These are phyloP conservation scores for Euphorbia pulcherrima DNA, from an alignment of 345 rosid genomes.

Conservation along the genomic window DNA sequence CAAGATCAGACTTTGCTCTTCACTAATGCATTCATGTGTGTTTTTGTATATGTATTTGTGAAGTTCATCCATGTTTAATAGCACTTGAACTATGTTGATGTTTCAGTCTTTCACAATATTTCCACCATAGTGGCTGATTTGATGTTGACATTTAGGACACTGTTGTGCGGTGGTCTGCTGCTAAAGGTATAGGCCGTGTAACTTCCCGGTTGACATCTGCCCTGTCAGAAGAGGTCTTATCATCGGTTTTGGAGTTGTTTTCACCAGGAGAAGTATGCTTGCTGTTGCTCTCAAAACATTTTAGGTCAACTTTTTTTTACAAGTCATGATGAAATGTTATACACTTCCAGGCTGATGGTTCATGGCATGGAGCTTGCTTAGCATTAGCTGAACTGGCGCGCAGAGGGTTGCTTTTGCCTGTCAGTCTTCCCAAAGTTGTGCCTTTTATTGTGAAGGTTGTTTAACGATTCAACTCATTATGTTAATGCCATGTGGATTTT, in stretches of 20 bases:
- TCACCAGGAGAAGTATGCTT: slow-evolving; percentile 77
- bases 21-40: background rate
- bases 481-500: background rate
- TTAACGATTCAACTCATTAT: background rate
- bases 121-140: slow-evolving; percentile 18
- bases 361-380: slow-evolving; percentile 99
- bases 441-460: slow-evolving; percentile 85
- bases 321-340: slow-evolving; percentile 16
- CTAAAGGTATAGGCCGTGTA: slow-evolving; percentile 91
- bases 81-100: background rate
- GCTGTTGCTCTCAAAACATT: slow-evolving; percentile 8
- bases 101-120: background rate
- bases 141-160: slow-evolving; percentile 60
- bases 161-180: slow-evolving; percentile 99
- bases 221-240: slow-evolving; percentile 82
- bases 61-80: background rate
- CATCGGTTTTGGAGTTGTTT: slow-evolving; percentile 84
- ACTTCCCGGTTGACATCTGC: slow-evolving; percentile 74
- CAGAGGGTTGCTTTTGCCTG: slow-evolving; percentile 90
- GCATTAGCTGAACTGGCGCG: slow-evolving; percentile 92
- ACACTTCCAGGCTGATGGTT: slow-evolving; percentile 85
- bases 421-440: slow-evolving; percentile 75
- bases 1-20: background rate
- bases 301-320: slow-evolving; percentile 1
- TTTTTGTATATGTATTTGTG: background rate